phyloP scores from a whole-genome alignment of 257 asterid genomes.

The Capsicum pubescens region DNA sequence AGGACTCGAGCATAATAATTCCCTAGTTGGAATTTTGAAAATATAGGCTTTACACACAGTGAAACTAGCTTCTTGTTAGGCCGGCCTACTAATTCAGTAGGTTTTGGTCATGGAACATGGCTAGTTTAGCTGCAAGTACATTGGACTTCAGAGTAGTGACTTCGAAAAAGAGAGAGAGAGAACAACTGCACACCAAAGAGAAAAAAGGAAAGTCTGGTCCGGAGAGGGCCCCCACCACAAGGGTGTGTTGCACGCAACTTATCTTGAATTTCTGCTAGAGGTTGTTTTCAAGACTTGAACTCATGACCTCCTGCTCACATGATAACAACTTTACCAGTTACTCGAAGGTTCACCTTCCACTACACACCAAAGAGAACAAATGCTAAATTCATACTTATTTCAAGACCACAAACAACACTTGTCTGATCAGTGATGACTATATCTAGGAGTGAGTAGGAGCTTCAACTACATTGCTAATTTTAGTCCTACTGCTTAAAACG shows the following conservation, averaged over 20 bases:
- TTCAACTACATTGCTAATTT: not conserved
- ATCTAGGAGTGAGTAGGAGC: not conserved
- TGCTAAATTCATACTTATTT: not conserved
- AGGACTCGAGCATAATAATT: not conserved
- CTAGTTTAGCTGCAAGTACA: not conserved
- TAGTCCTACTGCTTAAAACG: not conserved
- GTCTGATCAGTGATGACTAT: not conserved
- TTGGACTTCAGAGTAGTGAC: not conserved
- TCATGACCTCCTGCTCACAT: no score
- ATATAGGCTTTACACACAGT: not conserved
- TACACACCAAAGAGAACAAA: not conserved
- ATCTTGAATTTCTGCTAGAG: no score
- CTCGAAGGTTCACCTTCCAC: not conserved
- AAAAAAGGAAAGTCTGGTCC: not conserved
- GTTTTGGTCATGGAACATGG: not conserved
- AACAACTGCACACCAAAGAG: not conserved
- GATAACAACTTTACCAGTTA: no score
- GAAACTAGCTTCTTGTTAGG: not conserved
- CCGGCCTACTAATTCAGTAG: conserved; percentile 12
- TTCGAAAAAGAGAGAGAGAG: not conserved
- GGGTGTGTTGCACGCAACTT: no score
- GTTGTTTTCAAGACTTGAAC: no score
- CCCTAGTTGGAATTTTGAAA: not conserved
- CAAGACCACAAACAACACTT: conserved; percentile 1
- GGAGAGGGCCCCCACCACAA: no score